phyloP scores from a whole-genome alignment of 2,329 filamentous ascomycete genomes.

The Penicillium hesseltinei region DNA sequence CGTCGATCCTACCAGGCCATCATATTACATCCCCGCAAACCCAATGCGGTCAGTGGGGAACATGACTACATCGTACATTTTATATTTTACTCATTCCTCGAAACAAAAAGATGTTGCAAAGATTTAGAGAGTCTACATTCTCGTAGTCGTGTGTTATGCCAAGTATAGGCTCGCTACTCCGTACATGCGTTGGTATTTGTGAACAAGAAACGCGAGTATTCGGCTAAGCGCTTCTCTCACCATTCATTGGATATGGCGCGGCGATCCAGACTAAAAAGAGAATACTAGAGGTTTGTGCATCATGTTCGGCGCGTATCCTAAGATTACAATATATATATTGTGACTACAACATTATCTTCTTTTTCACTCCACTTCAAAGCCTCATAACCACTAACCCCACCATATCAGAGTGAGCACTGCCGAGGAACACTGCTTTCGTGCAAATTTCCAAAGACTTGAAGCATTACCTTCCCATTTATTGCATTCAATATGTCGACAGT shows the following conservation, averaged over 20 bases:
- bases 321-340: no score
- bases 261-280: not conserved
- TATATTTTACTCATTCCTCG: not conserved
- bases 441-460: not conserved
- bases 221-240: not conserved
- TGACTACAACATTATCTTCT: not conserved
- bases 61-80: not conserved
- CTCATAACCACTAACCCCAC: not conserved
- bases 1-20: conserved; percentile 2
- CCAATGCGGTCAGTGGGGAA: conserved; percentile 2
- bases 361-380: not conserved
- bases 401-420: not conserved
- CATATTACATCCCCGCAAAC: conserved; percentile 7
- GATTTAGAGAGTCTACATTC: not conserved
- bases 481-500: not conserved
- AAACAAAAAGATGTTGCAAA: not conserved
- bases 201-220: not conserved
- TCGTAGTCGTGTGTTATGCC: not conserved
- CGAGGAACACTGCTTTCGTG: no score
- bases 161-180: not conserved
- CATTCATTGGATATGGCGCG: not conserved
- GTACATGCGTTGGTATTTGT: not conserved
- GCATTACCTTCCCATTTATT: not conserved
- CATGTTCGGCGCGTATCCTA: not conserved
- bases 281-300: not conserved